These are phyloP conservation scores for Colletotrichum simmondsii DNA, from an alignment of 2,329 filamentous ascomycete genomes.

Conservation along the genomic window DNA sequence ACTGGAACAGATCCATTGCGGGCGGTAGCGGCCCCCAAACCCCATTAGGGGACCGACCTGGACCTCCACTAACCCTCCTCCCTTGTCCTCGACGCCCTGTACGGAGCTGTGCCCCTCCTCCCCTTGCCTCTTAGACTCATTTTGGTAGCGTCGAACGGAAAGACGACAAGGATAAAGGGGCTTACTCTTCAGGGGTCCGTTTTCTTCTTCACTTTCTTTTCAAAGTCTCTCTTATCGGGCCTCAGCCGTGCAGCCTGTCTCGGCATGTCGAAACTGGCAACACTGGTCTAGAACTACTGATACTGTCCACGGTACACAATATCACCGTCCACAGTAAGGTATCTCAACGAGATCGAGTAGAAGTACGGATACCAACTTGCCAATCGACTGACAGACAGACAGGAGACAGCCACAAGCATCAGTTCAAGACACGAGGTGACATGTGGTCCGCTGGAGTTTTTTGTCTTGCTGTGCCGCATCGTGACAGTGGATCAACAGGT, in stretches of 20 bases:
- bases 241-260: neutral
- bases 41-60: neutral
- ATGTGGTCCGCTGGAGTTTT: neutral
- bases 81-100: neutral
- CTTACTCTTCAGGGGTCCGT: neutral
- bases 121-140: neutral
- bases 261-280: neutral
- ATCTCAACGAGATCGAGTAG: neutral
- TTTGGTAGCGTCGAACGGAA: neutral
- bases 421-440: neutral
- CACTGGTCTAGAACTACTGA: neutral
- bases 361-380: neutral
- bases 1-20: constrained; percentile 5
- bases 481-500: neutral
- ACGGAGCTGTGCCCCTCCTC: neutral
- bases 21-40: neutral
- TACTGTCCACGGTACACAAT: neutral
- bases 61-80: neutral
- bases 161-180: constrained; percentile 5
- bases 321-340: neutral
- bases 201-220: neutral
- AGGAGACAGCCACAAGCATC: neutral
- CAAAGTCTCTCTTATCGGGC: neutral
- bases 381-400: neutral
- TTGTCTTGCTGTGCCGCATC: neutral